Evolutionary conservation across 495 filamentous ascomycete genomes (phyloP), one percentile per base, ranked within the genome.

Genomic region (Aspergillus saccharolyticus): DNA sequence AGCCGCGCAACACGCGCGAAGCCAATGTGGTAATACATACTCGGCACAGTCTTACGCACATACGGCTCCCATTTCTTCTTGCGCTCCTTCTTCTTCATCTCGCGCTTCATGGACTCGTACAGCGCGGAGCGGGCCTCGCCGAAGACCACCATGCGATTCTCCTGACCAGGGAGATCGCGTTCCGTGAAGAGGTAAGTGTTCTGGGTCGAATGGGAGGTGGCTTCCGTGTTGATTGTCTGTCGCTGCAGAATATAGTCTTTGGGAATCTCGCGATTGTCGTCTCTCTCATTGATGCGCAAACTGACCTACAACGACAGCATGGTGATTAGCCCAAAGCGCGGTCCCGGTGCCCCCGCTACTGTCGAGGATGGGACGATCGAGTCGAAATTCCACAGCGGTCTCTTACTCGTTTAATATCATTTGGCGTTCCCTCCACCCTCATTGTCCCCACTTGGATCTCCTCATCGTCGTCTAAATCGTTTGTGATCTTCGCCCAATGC

Each of bases 171-270:
- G 20, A 95, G 79, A 66, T 97, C 89, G 68, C 94, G 91, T 71
- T 97, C 92, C 16, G 87, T 88, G 65, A 97, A 97, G 43, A 97
- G 72, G 66, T 84, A 96, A 8, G 89, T 93, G 66, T 97, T 98
- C 66, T 82, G 66, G 0, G 74, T 74, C 50, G 69, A 66, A 50
- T 77, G 70, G 18, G 70, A 66, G 73, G 49, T 85, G 71, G 60
- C 82, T 66, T 63, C 75, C 61, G 63, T 52, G n/a, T 66, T 67
- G 14, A 71, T 53, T 12, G 69, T 73, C 82, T 86, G 55, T 78
- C 85, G 56, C 15, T 89, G 81, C 52, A 97, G 74, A 47, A 85
- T 78, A 72, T 96, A 97, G 66, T 95, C 90, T 63, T 89, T 90
- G 2, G 91, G 89, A 17, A 96, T 74, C 2, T 82, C 71, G 52